Base-by-base conservation (phyloP, 2,329 filamentous ascomycete species). In the Fusarium liriodendri region DNA sequence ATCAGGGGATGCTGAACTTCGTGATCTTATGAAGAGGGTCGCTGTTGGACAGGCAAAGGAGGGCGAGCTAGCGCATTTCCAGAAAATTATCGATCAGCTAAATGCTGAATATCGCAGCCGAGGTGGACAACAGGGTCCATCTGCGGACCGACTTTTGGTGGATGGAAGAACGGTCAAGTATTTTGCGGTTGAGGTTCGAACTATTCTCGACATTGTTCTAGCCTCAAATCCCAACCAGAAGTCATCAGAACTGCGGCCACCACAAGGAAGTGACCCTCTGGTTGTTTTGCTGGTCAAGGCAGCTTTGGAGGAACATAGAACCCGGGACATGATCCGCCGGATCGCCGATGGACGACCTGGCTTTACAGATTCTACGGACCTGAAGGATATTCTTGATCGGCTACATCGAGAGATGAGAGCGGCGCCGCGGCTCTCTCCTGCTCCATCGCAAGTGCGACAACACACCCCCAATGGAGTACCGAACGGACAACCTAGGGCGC, bases 21-120 rank as follows among this genome's bases (percentile, higher is more conserved):
- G 95, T 66, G 91, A 93, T 38, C 85, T 97, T 0, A 97, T 97
- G 94, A 94, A 94, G 80, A 90, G 94, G 62, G 94, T 97, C 1
- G 94, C 94, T 0, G 91, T 92, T 32, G 94, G 94, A 2, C 89
- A 92, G 74, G 94, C 94, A 0, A 90, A 89, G 14, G 88, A 90
- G 40, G 89, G 91, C 16, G 93, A 97, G 79, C 84, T 97, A 14
- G 90, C 90, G 55, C 89, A 91, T 71, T 97, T 97, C 76, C 94
- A 97, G 79, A 88, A 87, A 58, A 94, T 97, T 47, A 97, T 97
- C 71, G 93, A 95, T 77, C 91, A 95, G 79, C 88, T 97, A 66
- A 95, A 92, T 3, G 82, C 82, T 1, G 88, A 91, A 69, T 89
- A 89, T 74, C 88, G 87, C 75, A 86, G 83, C 45, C 89, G 84